Evolutionary conservation across 768 basidiomycete species (phyloP), one percentile per base, ranked within the genome.

Genomic region (Tricholoma matsutake): DNA sequence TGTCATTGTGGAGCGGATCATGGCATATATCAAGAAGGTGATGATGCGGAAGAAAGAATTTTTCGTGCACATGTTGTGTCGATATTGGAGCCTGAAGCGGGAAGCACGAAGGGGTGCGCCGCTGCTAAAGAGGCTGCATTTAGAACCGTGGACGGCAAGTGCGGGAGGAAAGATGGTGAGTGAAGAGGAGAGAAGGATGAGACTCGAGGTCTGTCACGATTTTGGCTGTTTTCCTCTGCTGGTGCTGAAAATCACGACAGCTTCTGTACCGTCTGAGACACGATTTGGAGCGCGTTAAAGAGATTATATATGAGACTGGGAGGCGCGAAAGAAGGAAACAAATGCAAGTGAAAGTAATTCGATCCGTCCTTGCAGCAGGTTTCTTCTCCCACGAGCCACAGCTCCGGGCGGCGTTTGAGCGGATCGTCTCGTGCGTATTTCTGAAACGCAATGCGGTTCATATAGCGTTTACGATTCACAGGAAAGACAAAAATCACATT

Each of bases 21-120:
- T 86, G 22, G 79, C 83, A 56, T 98, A 98, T 67, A 86, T 92
- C 37, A 71, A 72, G 37, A 87, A 86, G 65, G 78, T 96, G 43
- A 79, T 72, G 32, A 76, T 97, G 4, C 78, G 89, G 63, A 94
- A 92, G 72, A 93, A 91, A 69, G 67, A 75, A 3, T 88, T 91
- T 49, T 92, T 96, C 58, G 75, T 98, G 11, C 82, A 86, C 53
- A 73, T 86, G 67, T 79, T 95, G 32, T 96, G 92, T 68, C 84
- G 86, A 68, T 99, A 98, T 69, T 99, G 97, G 97, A 98, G 97
- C 74, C 72, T 99, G 73, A 98, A 99, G 76, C 80, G 97, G 4
- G 96, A 98, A 71, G 93, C 87, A 1, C 83, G 97, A 63, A 75
- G 96, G 41, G 97, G 97, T 4, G 97, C 97, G 8, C 96, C 97